A percentile compares a stretch with the other conserved stretches of the same genome.
phyloP scores from a whole-genome alignment of 116 monocot genomes.

The Iris pallida region DNA sequence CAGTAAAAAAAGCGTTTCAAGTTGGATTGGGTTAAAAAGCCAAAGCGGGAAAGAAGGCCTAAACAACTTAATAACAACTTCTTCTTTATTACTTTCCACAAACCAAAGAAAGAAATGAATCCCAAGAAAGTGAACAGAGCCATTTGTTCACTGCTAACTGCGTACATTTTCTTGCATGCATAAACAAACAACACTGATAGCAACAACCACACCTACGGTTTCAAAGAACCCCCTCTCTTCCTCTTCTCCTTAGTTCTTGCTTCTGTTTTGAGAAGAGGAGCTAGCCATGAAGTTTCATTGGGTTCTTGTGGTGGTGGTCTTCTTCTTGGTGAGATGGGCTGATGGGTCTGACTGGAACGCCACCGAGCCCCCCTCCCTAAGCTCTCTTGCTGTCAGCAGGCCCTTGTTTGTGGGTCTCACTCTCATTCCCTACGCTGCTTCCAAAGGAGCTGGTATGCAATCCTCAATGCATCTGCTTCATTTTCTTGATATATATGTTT shows the following conservation, averaged over 20 bases:
- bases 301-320: constrained; percentile 5
- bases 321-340: constrained; percentile 7
- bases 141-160: no score
- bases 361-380: neutral
- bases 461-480: neutral
- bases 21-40: no score
- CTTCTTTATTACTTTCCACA: no score
- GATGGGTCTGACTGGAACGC: constrained; percentile 7
- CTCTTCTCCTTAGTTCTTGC: neutral
- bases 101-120: no score
- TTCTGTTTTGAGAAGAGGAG: neutral
- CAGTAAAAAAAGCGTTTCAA: no score
- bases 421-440: constrained; percentile 6
- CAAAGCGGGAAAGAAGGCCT: no score
- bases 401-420: constrained; percentile 2
- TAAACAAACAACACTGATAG: no score
- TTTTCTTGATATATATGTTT: neutral
- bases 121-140: no score
- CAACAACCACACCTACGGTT: no score
- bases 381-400: neutral
- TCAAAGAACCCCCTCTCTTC: neutral
- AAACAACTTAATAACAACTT: no score
- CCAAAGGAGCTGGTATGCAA: constrained; percentile 12
- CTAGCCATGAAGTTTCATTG: constrained; percentile 9
- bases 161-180: no score